Conservation (phyloP, 2,329 filamentous ascomycete genomes). For the Aspergillus intermedius region DNA sequence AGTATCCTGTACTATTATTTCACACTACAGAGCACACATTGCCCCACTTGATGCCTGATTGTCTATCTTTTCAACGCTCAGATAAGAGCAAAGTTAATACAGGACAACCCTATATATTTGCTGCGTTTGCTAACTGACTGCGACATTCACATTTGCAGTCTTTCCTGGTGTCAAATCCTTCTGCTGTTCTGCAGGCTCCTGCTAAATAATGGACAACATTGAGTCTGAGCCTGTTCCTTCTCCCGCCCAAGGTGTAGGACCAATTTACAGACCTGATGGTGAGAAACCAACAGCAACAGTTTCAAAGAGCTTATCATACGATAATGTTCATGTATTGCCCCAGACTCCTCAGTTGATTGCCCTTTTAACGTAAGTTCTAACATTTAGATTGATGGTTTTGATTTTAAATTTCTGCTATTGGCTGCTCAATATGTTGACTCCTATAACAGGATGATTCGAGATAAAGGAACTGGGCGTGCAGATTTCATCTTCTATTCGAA, state of each 20-base stretch:
- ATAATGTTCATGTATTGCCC: conserved; percentile 82
- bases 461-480: conserved; percentile 79
- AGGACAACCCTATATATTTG: not conserved
- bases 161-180: not conserved
- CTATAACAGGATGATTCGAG: conserved; percentile 75
- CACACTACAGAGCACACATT: too few species aligned
- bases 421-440: conserved; percentile 7
- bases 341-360: conserved; percentile 97
- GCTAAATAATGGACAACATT: conserved; percentile 21
- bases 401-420: not conserved
- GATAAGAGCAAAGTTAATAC: too few species aligned
- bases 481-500: conserved; percentile 99
- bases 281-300: conserved; percentile 84
- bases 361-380: conserved; percentile 73
- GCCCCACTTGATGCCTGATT: too few species aligned
- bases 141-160: too few species aligned
- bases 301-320: conserved; percentile 70
- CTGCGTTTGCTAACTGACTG: not conserved
- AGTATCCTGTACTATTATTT: too few species aligned
- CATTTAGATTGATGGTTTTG: too few species aligned
- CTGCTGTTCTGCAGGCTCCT: not conserved
- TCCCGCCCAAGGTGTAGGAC: conserved; percentile 65
- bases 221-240: conserved; percentile 29
- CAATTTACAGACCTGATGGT: conserved; percentile 66
- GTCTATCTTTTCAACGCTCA: too few species aligned